Conservation (phyloP, 805 yeast genomes). For the Hanseniaspora thailandica region DNA sequence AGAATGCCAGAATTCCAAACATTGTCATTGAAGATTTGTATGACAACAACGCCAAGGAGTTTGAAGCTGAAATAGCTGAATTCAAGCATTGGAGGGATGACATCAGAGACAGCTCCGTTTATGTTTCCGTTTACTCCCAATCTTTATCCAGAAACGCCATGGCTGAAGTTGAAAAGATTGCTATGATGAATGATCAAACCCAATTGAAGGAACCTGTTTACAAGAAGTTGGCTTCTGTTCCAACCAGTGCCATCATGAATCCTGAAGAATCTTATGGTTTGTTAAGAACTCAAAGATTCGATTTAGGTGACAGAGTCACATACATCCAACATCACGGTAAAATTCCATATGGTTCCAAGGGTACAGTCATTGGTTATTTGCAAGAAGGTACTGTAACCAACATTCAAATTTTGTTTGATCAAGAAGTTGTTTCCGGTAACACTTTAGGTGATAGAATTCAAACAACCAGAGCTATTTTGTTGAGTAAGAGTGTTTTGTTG, state of each 20-base stretch:
- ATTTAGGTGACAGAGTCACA: slow-evolving; percentile 79
- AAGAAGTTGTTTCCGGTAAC: slow-evolving; percentile 71
- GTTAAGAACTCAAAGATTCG: slow-evolving; percentile 63
- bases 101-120: slow-evolving; percentile 43
- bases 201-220: slow-evolving; percentile 35
- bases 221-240: slow-evolving; percentile 66
- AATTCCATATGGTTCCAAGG: slow-evolving; percentile 75
- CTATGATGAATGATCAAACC: slow-evolving; percentile 32
- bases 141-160: slow-evolving; percentile 58
- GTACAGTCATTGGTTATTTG: slow-evolving; percentile 75
- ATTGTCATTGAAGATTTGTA: slow-evolving; percentile 25
- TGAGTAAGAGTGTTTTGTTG: slow-evolving; percentile 70
- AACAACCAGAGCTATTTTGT: slow-evolving; percentile 70
- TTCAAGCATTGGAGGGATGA: slow-evolving; percentile 36
- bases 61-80: slow-evolving; percentile 10
- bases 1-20: slow-evolving; percentile 23
- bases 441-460: slow-evolving; percentile 64
- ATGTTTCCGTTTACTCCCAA: slow-evolving; percentile 68
- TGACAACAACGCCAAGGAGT: slow-evolving; percentile 6
- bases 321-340: slow-evolving; percentile 79
- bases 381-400: slow-evolving; percentile 43
- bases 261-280: slow-evolving; percentile 62
- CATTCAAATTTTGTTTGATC: slow-evolving; percentile 73
- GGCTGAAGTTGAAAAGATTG: slow-evolving; percentile 51
- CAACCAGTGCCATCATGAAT: slow-evolving; percentile 67